Conservation (phyloP, 2,329 filamentous ascomycete genomes). For the Tympanopsis confertula region DNA sequence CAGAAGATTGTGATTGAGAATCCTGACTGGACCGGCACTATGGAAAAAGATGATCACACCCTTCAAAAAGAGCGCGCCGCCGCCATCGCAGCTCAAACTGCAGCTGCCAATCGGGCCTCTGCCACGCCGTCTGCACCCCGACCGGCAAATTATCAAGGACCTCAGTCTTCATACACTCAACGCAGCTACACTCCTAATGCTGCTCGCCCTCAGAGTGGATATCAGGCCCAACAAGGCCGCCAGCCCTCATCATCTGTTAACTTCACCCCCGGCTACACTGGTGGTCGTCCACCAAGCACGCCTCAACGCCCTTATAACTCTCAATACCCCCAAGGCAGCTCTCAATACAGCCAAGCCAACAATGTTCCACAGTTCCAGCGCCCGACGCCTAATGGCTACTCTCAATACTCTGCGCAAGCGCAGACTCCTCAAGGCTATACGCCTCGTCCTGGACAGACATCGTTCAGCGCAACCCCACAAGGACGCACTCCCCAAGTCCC, state of each 20-base stretch:
- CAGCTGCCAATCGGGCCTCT: conserved; percentile 15
- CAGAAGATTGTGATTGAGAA: conserved; percentile 64
- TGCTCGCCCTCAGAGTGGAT: not conserved
- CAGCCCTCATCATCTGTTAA: not conserved
- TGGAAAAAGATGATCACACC: conserved; percentile 71
- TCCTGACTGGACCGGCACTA: conserved; percentile 63
- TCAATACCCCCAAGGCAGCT: not conserved
- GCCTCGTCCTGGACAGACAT: conserved; percentile 2
- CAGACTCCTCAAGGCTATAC: too few species aligned
- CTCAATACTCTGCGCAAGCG: not conserved
- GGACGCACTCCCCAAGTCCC: conserved; percentile 19
- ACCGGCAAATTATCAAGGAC: not conserved
- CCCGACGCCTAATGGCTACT: not conserved
- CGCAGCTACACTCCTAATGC: not conserved
- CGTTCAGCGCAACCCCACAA: conserved; percentile 16
- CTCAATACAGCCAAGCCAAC: not conserved
- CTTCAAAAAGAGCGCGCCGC: conserved; percentile 30
- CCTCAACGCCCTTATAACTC: not conserved
- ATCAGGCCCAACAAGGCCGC: not conserved
- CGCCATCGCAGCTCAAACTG: conserved; percentile 14
- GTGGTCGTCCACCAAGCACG: not conserved
- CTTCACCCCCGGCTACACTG: not conserved
- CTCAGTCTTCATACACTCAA: not conserved
- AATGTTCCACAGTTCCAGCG: not conserved
- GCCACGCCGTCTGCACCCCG: conserved; percentile 14